A percentile compares a stretch with the other conserved stretches of the same genome.
phyloP scores from a whole-genome alignment of 257 asterid species.

The Lithospermum erythrorhizon region DNA sequence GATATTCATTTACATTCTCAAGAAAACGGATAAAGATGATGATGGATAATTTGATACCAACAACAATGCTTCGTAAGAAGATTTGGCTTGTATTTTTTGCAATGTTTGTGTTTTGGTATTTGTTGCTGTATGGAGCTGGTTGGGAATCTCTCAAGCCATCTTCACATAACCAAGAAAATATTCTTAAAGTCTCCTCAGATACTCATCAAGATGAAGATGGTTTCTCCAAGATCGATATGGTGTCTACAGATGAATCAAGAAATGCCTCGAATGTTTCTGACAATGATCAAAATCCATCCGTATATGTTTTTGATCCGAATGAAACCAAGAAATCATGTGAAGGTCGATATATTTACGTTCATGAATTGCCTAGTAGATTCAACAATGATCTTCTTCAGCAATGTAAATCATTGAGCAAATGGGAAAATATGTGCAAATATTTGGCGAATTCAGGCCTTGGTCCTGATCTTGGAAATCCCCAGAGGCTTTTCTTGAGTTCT shows the following conservation, averaged over 20 bases:
- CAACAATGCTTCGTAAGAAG: constrained; percentile 26
- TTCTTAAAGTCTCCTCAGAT: constrained; percentile 13
- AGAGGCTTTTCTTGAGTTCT: constrained; percentile 27
- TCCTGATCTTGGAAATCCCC: constrained; percentile 41
- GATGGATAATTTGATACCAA: constrained; percentile 29
- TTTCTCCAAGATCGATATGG: neutral
- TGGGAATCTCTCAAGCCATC: constrained; percentile 42
- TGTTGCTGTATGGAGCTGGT: constrained; percentile 44
- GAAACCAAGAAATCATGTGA: constrained; percentile 17
- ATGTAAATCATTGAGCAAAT: constrained; percentile 44
- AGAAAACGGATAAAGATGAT: neutral
- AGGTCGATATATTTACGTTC: constrained; percentile 52
- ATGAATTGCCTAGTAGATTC: constrained; percentile 47
- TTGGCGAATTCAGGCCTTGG: constrained; percentile 64
- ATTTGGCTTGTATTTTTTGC: constrained; percentile 42
- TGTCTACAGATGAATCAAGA: neutral
- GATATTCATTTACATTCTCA: neutral
- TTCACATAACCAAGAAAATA: constrained; percentile 10
- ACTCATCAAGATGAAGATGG: neutral
- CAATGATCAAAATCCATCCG: neutral
- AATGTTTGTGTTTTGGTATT: constrained; percentile 59
- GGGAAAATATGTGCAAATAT: constrained; percentile 67
- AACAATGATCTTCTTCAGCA: constrained; percentile 38
- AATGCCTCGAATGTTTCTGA: neutral
- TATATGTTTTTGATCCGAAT: constrained; percentile 15